Evolutionary conservation across 1,284 basidiomycete genomes (phyloP).

Genomic region (Anthracocystis setariae): DNA sequence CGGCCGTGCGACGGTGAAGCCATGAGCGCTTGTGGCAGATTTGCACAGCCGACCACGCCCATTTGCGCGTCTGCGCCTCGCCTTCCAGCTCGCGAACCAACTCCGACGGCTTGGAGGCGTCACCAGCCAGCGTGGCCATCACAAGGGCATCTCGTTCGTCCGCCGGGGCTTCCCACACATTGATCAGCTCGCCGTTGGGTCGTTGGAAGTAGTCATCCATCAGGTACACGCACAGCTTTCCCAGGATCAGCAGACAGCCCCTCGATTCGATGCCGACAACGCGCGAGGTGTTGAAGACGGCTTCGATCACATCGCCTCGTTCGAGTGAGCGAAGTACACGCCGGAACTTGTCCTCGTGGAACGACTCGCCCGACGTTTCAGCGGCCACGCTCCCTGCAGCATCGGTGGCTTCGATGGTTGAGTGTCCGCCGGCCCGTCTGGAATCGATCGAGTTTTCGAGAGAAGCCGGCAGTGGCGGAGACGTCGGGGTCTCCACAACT

Average conservation of each 20-base stretch:
- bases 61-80: constrained; percentile 48
- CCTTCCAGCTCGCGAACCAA: constrained; percentile 49
- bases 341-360: constrained; percentile 74
- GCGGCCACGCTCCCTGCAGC: constrained; percentile 3
- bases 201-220: constrained; percentile 91
- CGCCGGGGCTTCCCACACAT: constrained; percentile 84
- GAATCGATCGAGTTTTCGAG: background rate
- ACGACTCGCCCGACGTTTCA: constrained; percentile 18
- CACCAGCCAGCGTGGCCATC: constrained; percentile 78
- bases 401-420: constrained; percentile 3
- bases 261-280: constrained; percentile 61
- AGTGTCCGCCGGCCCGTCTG: background rate
- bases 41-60: constrained; percentile 55
- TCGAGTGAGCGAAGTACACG: constrained; percentile 74
- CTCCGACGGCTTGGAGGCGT: constrained; percentile 67
- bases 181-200: constrained; percentile 85
- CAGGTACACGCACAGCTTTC: constrained; percentile 85
- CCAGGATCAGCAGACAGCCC: constrained; percentile 88
- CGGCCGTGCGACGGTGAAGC: constrained; percentile 57
- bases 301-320: constrained; percentile 88
- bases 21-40: constrained; percentile 51
- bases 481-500: background rate
- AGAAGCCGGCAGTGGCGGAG: background rate
- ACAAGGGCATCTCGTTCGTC: constrained; percentile 71
- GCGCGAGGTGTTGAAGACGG: constrained; percentile 72